Evolutionary conservation across 2,329 filamentous ascomycete genomes (phyloP), one percentile per base, ranked within the genome.

Genomic region (Sporothrix pallida): DNA sequence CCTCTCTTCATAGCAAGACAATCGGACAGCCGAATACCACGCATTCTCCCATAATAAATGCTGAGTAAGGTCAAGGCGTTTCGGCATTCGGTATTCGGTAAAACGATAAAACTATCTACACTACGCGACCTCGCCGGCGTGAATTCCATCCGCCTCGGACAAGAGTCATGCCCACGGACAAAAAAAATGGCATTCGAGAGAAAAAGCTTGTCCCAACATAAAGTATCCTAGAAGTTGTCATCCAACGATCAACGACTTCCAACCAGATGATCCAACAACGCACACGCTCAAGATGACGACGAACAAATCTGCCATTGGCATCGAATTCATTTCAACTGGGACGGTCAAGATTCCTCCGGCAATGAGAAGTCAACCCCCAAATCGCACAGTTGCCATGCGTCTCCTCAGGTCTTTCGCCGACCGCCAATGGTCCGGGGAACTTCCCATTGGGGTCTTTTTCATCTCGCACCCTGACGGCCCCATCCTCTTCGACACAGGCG

Each of bases 271-370:
- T 54, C 50, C 50, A 54, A 54, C 9, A 54, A 54, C 50, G 17
- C 50, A 54, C 50, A 4, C 50, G 50, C 50, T 54, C 50, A 54
- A 54, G 50, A 54, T 54, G 50, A 54, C 50, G 50, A 54, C 50
- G 17, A 54, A 54, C 50, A 54, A 54, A 54, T 10, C 50, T 54
- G 50, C 50, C 50, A 54, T 54, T 54, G 50, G 50, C 50, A 54
- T 54, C 50, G 50, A 54, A 54, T 54, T 54, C 50, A 54, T 54
- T 54, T 54, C 50, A 54, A 54, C 50, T 54, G 50, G 50, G 50
- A 54, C 50, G 17, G 50, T 54, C 50, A 54, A 54, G 50, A 54
- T 54, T 54, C 50, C 13, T 20, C 50, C 50, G 50, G 50, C 50
- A 54, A 54, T 54, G 50, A 54, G 9, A 54, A 54, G 50, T 54